Evolutionary conservation across 768 basidiomycete species (phyloP).

Genomic region (Kwoniella dejecticola): DNA sequence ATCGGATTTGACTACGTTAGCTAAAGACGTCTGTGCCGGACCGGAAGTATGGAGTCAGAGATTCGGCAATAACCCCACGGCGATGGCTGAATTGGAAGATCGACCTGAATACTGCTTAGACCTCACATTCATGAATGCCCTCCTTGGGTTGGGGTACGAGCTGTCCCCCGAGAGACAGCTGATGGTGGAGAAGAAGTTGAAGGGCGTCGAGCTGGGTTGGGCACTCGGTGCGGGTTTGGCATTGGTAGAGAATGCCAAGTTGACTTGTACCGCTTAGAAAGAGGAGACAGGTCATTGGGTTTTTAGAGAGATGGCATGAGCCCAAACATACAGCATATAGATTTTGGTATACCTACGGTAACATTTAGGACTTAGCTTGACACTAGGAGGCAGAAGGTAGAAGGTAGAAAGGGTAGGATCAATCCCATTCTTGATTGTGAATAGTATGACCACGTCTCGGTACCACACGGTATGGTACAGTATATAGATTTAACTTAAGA

Average conservation of each 20-base stretch:
- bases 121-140: slow-evolving; percentile 88
- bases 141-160: slow-evolving; percentile 88
- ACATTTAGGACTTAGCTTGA: too few relatives aligned
- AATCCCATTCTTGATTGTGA: too few relatives aligned
- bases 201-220: slow-evolving; percentile 92
- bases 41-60: slow-evolving; percentile 61
- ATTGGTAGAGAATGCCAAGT: slow-evolving; percentile 51
- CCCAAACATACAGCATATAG: too few relatives aligned
- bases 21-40: slow-evolving; percentile 73
- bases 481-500: too few relatives aligned
- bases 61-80: slow-evolving; percentile 56
- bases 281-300: neutral
- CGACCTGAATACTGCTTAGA: slow-evolving; percentile 96
- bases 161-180: slow-evolving; percentile 67
- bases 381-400: too few relatives aligned
- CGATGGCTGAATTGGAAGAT: slow-evolving; percentile 70
- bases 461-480: too few relatives aligned
- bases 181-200: slow-evolving; percentile 79
- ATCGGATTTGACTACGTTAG: slow-evolving; percentile 66
- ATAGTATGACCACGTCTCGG: too few relatives aligned
- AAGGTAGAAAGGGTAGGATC: too few relatives aligned
- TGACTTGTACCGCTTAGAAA: slow-evolving; percentile 54
- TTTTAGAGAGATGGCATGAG: too few relatives aligned
- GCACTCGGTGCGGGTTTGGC: slow-evolving; percentile 70
- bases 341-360: too few relatives aligned